Base-by-base conservation (phyloP, 257 asterid genomes). In the Solanum chiquidenum region DNA sequence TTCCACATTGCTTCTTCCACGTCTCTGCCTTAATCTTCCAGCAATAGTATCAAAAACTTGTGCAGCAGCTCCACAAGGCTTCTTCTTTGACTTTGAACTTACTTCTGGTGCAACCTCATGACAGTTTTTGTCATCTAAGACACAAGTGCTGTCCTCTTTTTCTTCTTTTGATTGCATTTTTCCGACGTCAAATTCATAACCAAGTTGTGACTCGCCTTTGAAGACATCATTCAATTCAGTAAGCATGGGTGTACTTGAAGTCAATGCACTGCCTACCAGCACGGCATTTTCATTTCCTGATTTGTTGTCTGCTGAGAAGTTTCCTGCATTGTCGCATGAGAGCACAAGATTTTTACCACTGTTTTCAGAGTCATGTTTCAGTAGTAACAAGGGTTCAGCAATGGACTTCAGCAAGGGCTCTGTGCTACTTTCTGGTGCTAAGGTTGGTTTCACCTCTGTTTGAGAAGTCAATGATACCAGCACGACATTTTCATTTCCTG, bases 11-110 rank as follows among this genome's bases (percentile, higher is more conserved):
- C 40, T 66, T 71, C 42, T 84, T 23, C 23, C 84, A 9, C 91
- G 94, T 89, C 97, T 93, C 91, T 86, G 91, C 91, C 96, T 90
- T 90, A 94, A 88, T 93, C 98, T 92, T 87, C 93, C 94, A 58
- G 90, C 98, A 76, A 93, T 89, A 68, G 94, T 92, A 88, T 92
- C 96, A 84, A 92, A 79, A 20, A 71, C 82, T 34, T 88, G 92
- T 79, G 90, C 94, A 42, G 52, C 44, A 60, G 34, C n/a, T 71
- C 6, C 40, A 25, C n/a, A 86, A 27, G 91, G 91, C 88, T 93
- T 92, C 93, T 87, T 90, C 27, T 72, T 82, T 37, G 93, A 86
- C 87, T 83, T 88, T 52, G 89, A 87, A 89, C 90, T 89, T 80
- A 83, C 83, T 82, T 90, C 90, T 35, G 86, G 58, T 88, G 90